phyloP scores from a whole-genome alignment of 2,329 filamentous ascomycete genomes.

The Cercospora sp. region DNA sequence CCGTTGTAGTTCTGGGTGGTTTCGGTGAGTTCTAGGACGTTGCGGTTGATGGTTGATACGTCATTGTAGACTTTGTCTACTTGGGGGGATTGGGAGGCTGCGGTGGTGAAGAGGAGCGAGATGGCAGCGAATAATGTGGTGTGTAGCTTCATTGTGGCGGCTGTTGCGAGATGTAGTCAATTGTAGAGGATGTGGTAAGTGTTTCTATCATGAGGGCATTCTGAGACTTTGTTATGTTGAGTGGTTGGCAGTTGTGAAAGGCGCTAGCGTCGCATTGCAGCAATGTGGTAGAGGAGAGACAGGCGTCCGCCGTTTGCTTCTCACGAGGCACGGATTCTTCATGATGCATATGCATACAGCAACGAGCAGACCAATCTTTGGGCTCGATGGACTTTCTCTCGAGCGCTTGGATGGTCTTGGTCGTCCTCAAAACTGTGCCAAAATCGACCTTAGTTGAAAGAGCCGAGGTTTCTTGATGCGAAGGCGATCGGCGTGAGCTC shows the following conservation, averaged over 20 bases:
- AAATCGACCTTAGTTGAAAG: not conserved
- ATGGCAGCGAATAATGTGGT: not conserved
- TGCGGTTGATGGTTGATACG: constrained; percentile 7
- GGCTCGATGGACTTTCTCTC: not conserved
- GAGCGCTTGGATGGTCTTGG: not conserved
- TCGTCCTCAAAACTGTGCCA: not conserved
- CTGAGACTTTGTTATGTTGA: not conserved
- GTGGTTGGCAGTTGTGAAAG: not conserved
- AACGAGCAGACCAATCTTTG: constrained; percentile 6
- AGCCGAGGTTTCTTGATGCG: not conserved
- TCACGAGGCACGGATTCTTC: not conserved
- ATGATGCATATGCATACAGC: not conserved
- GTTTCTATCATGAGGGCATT: not conserved
- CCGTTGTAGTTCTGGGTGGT: constrained; percentile 10
- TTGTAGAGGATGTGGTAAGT: not conserved
- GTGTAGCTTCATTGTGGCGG: not conserved
- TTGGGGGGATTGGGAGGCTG: not conserved
- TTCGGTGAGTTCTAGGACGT: constrained; percentile 6
- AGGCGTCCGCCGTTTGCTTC: not conserved
- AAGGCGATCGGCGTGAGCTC: not conserved
- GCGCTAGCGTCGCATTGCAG: not conserved
- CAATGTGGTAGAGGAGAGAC: not conserved
- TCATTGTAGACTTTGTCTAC: constrained; percentile 10
- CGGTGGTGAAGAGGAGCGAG: not conserved
- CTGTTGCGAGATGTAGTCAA: not conserved